Percentiles rank a stretch among this genome's conserved stretches.
These are phyloP conservation scores for Backusella circina DNA, from an alignment of 192 early-diverging fungal genomes.

Conservation along the genomic window DNA sequence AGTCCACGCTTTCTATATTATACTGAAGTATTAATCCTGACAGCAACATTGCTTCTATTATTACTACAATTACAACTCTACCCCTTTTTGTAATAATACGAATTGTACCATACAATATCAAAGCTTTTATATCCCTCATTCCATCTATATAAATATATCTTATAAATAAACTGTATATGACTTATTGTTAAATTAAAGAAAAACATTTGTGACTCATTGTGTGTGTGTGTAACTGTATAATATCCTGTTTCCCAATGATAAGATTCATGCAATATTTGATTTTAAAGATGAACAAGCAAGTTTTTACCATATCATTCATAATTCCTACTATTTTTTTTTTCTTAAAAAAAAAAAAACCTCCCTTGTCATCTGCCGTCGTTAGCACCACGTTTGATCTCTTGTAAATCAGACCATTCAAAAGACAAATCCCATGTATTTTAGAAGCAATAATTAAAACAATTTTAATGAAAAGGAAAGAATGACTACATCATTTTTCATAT, in stretches of 20 bases:
- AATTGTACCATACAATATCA: not conserved
- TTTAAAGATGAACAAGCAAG: not conserved
- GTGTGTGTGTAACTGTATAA: too few species aligned
- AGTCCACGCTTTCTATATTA: conserved; percentile 22
- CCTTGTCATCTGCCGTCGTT: not conserved
- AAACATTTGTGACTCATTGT: not conserved
- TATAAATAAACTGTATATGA: not conserved
- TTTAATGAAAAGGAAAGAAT: not conserved
- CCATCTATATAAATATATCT: not conserved
- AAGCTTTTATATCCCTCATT: not conserved
- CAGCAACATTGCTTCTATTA: not conserved
- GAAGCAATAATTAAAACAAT: too few species aligned
- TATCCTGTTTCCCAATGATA: too few species aligned
- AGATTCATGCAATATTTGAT: too few species aligned
- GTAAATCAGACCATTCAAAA: not conserved
- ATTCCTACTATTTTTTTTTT: too few species aligned
- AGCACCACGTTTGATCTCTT: not conserved
- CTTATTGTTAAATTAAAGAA: conserved; percentile 6
- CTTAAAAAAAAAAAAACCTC: too few species aligned
- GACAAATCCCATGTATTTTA: not conserved
- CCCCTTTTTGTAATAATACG: not conserved
- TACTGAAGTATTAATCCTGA: conserved; percentile 13
- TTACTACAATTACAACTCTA: too few species aligned
- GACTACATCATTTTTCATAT: not conserved
- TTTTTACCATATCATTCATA: too few species aligned